phyloP scores from a whole-genome alignment of 345 rosid species.

The Camelina laxa region DNA sequence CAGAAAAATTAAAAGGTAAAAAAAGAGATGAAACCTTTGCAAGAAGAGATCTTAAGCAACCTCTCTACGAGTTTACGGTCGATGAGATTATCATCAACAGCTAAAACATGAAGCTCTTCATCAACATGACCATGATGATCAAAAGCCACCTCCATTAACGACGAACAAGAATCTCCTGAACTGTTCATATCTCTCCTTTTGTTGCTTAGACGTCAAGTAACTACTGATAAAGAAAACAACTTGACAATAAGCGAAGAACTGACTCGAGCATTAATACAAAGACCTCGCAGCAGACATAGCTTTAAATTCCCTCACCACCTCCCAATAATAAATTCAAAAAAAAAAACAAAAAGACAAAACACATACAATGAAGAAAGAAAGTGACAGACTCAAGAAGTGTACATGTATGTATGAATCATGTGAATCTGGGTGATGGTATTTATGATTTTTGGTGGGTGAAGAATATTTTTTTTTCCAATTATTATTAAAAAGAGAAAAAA shows the following conservation, averaged over 20 bases:
- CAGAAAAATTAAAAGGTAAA: neutral
- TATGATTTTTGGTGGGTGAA: constrained; percentile 37
- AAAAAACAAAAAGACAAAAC: constrained; percentile 12
- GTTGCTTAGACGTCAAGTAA: constrained; percentile 32
- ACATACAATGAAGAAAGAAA: constrained; percentile 43
- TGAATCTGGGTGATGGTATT: constrained; percentile 47
- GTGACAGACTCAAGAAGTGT: constrained; percentile 38
- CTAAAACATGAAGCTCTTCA: constrained; percentile 70
- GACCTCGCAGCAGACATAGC: neutral
- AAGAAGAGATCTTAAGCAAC: constrained; percentile 69
- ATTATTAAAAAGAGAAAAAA: neutral
- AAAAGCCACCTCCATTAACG: constrained; percentile 39
- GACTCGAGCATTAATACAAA: constrained; percentile 25
- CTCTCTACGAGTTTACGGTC: constrained; percentile 74
- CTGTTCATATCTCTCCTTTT: constrained; percentile 29
- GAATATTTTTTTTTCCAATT: constrained; percentile 16
- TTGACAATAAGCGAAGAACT: constrained; percentile 28
- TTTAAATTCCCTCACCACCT: constrained; percentile 11
- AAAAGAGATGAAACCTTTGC: constrained; percentile 54
- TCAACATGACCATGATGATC: constrained; percentile 31
- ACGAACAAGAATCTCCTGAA: constrained; percentile 40
- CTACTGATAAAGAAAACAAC: constrained; percentile 17
- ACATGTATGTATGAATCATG: constrained; percentile 31
- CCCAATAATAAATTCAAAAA: neutral
- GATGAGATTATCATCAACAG: constrained; percentile 80